Evolutionary conservation across 2,329 filamentous ascomycete species (phyloP).

Genomic region (Paraconiothyrium sp.): DNA sequence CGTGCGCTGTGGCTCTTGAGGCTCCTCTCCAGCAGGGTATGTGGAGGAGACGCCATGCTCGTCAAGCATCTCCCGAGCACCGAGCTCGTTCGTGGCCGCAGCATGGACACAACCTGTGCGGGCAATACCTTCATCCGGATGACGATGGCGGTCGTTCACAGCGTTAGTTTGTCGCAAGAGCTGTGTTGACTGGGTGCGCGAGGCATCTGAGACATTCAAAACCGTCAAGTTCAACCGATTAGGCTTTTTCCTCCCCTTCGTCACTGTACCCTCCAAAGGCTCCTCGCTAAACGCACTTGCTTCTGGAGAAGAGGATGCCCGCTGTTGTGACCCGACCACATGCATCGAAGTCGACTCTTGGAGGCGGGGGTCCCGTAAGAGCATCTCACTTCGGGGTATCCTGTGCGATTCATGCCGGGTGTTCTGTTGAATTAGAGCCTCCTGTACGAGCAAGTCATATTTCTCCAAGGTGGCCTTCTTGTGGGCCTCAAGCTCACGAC

Average conservation of each 20-base stretch:
- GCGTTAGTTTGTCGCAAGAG: not conserved
- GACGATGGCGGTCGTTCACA: not conserved
- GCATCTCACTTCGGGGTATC: slow-evolving; percentile 12
- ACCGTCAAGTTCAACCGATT: slow-evolving; percentile 29
- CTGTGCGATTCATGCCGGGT: slow-evolving; percentile 24
- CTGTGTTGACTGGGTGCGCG: not conserved
- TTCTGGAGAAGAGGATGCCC: not conserved
- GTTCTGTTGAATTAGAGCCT: slow-evolving; percentile 1
- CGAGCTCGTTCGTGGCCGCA: slow-evolving; percentile 18
- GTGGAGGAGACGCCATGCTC: slow-evolving; percentile 17
- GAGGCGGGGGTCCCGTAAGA: slow-evolving; percentile 12
- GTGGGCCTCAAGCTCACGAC: slow-evolving; percentile 27
- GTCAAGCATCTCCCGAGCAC: not conserved
- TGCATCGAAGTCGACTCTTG: not conserved
- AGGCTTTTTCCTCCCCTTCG: slow-evolving; percentile 31
- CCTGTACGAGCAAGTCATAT: slow-evolving; percentile 14
- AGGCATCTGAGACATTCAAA: slow-evolving; percentile 10
- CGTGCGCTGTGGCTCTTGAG: slow-evolving; percentile 26
- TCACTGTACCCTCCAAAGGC: not conserved
- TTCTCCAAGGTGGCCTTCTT: slow-evolving; percentile 21
- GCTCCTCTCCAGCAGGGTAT: slow-evolving; percentile 14
- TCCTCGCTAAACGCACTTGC: no score
- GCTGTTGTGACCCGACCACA: not conserved
- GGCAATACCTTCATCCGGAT: not conserved
- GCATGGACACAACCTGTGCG: slow-evolving; percentile 12